phyloP scores from a whole-genome alignment of 139 green algal genomes.

The Chlamydomonas asymmetrica region DNA sequence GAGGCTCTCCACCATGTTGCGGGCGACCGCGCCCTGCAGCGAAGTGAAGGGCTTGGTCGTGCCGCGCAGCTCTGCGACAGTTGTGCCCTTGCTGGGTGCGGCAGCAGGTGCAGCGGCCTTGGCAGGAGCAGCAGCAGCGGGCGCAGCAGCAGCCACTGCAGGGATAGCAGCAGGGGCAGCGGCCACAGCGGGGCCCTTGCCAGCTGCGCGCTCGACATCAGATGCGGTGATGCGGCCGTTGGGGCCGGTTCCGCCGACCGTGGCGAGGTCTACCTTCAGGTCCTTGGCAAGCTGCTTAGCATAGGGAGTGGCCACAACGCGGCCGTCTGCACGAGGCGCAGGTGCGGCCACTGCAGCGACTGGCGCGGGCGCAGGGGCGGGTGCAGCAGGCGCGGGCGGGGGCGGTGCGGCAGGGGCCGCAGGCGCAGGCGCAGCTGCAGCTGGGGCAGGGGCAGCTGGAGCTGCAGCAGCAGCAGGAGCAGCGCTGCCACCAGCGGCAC shows the following conservation, averaged over 20 bases:
- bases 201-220: conserved; percentile 84
- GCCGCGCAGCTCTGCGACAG: conserved; percentile 80
- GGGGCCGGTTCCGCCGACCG: conserved; percentile 82
- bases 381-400: conserved; percentile 38
- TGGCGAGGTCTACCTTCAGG: conserved; percentile 84
- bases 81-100: conserved; percentile 48
- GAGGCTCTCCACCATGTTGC: conserved; percentile 94
- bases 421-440: conserved; percentile 32
- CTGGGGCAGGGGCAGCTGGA: conserved; percentile 30
- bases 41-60: conserved; percentile 88
- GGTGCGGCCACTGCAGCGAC: conserved; percentile 49
- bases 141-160: conserved; percentile 40
- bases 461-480: conserved; percentile 39
- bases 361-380: conserved; percentile 54
- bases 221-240: conserved; percentile 91
- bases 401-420: conserved; percentile 12
- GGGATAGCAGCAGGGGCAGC: conserved; percentile 47
- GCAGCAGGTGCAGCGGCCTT: conserved; percentile 39
- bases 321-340: conserved; percentile 65
- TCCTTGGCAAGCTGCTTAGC: conserved; percentile 98
- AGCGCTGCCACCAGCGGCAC: conserved; percentile 37
- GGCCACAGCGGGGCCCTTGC: conserved; percentile 43
- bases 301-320: conserved; percentile 96
- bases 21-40: conserved; percentile 88
- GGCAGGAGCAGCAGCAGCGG: conserved; percentile 36